Conservation (phyloP, 495 filamentous ascomycete species). For the Cairneyella variabilis region DNA sequence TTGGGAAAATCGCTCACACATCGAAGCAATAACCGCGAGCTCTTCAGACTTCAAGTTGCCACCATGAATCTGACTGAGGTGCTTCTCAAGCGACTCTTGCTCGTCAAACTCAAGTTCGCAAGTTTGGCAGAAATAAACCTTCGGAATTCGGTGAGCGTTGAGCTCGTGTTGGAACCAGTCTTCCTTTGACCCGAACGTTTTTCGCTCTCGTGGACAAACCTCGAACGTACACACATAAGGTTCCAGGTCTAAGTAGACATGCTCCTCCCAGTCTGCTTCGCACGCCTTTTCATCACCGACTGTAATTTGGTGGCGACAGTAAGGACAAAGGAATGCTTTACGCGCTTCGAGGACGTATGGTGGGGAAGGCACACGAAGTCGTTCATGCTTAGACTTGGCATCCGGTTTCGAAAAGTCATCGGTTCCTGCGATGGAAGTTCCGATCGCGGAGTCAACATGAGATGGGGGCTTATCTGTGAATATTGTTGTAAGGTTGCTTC, state of each 20-base stretch:
- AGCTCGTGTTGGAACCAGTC: slow-evolving; percentile 30
- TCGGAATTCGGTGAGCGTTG: slow-evolving; percentile 20
- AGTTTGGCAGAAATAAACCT: slow-evolving; percentile 22
- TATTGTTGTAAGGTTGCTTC: too few species aligned
- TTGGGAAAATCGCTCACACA: slow-evolving; percentile 14
- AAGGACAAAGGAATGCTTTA: slow-evolving; percentile 13
- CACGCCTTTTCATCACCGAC: slow-evolving; percentile 9
- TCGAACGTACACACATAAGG: slow-evolving; percentile 29
- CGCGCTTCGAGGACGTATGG: background rate
- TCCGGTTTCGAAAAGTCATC: too few species aligned
- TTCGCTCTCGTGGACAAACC: slow-evolving; percentile 11
- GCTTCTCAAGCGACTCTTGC: slow-evolving; percentile 10
- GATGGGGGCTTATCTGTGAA: too few species aligned
- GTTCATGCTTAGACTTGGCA: too few species aligned
- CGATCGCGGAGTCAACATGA: too few species aligned
- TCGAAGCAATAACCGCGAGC: background rate
- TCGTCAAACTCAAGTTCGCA: slow-evolving; percentile 14
- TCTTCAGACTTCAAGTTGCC: background rate
- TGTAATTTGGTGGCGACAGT: slow-evolving; percentile 17
- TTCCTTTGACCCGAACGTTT: slow-evolving; percentile 16
- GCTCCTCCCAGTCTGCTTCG: slow-evolving; percentile 17
- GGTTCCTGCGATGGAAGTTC: background rate
- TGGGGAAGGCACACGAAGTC: background rate
- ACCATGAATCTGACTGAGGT: background rate
- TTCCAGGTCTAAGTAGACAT: slow-evolving; percentile 25